Evolutionary conservation across 495 filamentous ascomycete genomes (phyloP), one percentile per base, ranked within the genome.

Genomic region (Lindgomyces ingoldianus): DNA sequence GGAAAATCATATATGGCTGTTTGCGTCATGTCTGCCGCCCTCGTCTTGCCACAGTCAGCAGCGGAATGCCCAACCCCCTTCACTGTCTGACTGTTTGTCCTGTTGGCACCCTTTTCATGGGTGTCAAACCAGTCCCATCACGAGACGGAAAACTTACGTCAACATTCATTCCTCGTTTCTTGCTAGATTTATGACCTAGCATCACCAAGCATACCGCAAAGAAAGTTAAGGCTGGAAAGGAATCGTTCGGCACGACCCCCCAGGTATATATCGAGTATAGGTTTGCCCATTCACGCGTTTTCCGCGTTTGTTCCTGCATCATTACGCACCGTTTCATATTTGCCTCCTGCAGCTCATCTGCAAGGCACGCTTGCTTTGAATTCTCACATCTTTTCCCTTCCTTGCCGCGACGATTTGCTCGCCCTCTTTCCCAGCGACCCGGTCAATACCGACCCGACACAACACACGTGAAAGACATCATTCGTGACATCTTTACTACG

Each of bases 181-280:
- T 41, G 39, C 68, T 67, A 70, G 64, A 63, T 27, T 54, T 70
- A 64, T 63, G 24, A 57, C 10, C n/a, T 46, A 22, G 18, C 52
- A 53, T n/a, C 51, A 36, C 36, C 27, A n/a, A n/a, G 33, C 33
- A 39, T 39, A 14, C 33, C 48, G 41, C 21, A 18, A 18, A 54
- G 27, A 65, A 60, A 39, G 33, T 39, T 16, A 59, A 60, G 62
- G 68, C 63, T 67, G 68, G 68, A 47, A 65, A 42, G 63, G 62
- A 70, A 58, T 68, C 49, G 45, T 19, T 25, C 11, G 6, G 26
- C 25, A 42, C 46, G 45, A 24, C 51, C 48, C 51, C 50, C 21
- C 24, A 19, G 33, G 54, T 71, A 65, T 68, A 71, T 71, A 71
- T 70, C 68, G 59, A 60, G 68, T 64, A 65, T 60, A 62, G 57